phyloP scores from a whole-genome alignment of 2,329 filamentous ascomycete genomes.

The Graphilbum ipis-grandicollis region DNA sequence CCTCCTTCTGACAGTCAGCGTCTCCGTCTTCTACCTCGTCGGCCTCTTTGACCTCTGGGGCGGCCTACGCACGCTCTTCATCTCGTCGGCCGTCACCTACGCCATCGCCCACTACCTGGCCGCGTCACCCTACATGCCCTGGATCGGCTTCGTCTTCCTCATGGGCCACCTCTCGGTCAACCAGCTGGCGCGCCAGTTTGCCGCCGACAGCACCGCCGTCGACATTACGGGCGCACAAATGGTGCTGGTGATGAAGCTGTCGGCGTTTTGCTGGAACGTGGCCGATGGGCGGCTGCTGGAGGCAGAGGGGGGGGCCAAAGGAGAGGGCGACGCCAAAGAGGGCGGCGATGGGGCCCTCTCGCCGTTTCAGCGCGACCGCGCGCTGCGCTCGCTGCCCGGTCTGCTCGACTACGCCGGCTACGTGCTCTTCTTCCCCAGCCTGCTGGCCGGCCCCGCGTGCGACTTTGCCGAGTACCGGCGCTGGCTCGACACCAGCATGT shows the following conservation, averaged over 20 bases:
- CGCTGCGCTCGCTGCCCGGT: conserved; percentile 55
- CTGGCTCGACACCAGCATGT: conserved; percentile 92
- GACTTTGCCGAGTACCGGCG: conserved; percentile 84
- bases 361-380: conserved; percentile 69
- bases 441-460: conserved; percentile 82
- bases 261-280: conserved; percentile 94
- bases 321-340: no score
- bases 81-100: conserved; percentile 68
- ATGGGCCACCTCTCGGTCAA: conserved; percentile 92
- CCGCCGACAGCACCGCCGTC: conserved; percentile 45
- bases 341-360: conserved; percentile 33
- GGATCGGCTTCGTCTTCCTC: conserved; percentile 82
- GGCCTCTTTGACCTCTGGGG: conserved; percentile 85
- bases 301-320: conserved; percentile 39
- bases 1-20: no score
- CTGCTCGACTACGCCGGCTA: conserved; percentile 76
- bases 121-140: conserved; percentile 82
- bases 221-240: conserved; percentile 96
- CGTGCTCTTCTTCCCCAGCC: conserved; percentile 84
- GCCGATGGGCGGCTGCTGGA: conserved; percentile 78
- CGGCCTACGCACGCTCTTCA: conserved; percentile 61
- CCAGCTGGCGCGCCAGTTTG: conserved; percentile 67
- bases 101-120: conserved; percentile 67
- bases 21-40: conserved; percentile 78
- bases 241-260: conserved; percentile 96